Base-by-base conservation (phyloP, 176 grass and related monocot species). In the Musa acuminata region DNA sequence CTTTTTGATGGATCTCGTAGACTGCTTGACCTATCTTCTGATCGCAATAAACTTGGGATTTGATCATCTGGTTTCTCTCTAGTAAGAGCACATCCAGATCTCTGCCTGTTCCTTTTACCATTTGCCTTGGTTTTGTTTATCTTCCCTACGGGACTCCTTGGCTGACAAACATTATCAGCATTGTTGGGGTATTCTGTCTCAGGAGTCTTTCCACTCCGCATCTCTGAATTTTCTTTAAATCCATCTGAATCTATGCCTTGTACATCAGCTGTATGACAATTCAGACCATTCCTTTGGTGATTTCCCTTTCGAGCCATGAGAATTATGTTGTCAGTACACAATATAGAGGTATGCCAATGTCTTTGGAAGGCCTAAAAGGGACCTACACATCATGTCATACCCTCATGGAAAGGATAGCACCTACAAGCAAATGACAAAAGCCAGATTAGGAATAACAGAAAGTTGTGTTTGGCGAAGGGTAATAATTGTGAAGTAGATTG, bases 271-370 rank as follows among this genome's bases (percentile, higher is more conserved):
- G 75, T 69, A 83, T 74, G 71, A 26, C 69, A 77, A 76, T 87
- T 83, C 11, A 65, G 65, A 24, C 53, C 90, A 85, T 84, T 89
- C 77, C 86, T 94, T 71, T 83, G 87, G 80, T 99, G 95, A 35
- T 81, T 82, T 79, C 90, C 95, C 85, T 87, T 91, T 54, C 88
- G 87, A 83, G 86, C 86, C 95, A 99, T 99, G 82, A 74, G 35
- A 21, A 50, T 50, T 51, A 70, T 70, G 43, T 50, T 21, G 43
- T 1, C 35, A 70, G 11, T 21, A 14, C 13, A 70, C 13, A 50
- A 21, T 9, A 50, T 13, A 70, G 16, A 51, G 67, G 43, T 51
- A 50, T 22, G 25, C 2, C 67, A 70, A 16, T 50, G 11, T 13
- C 35, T 35, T 51, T 50, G 17, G 20, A 50, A 70, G 67, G 19